phyloP scores from a whole-genome alignment of 495 filamentous ascomycete genomes.

The Aspergillus kassunensis region DNA sequence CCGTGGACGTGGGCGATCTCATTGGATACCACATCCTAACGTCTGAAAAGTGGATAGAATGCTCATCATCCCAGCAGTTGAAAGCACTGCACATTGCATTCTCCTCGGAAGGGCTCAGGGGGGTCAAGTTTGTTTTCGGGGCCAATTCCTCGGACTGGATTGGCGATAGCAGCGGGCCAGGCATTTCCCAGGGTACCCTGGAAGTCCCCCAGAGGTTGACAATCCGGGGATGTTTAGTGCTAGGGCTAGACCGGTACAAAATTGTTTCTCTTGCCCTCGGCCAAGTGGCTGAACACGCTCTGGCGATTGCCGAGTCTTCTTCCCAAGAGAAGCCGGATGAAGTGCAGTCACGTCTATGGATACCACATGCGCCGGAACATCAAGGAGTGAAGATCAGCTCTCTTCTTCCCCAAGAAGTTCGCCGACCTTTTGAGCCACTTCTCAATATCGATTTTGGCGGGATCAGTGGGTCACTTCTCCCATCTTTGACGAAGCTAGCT shows the following conservation, averaged over 20 bases:
- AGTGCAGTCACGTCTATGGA: conserved; percentile 12
- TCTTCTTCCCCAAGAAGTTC: conserved; percentile 4
- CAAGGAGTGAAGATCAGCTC: conserved; percentile 5
- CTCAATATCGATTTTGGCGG: conserved; percentile 17
- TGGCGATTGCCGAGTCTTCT: too few relatives aligned
- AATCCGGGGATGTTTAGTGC: conserved; percentile 11
- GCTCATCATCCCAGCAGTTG: neutral
- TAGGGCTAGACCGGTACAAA: conserved; percentile 9
- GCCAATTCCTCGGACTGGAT: conserved; percentile 11
- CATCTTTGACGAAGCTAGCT: conserved; percentile 10
- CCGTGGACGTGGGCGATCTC: neutral
- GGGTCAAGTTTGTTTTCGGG: conserved; percentile 11
- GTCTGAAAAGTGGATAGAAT: conserved; percentile 8
- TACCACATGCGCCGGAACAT: conserved; percentile 6
- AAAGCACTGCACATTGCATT: conserved; percentile 12
- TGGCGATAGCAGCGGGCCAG: conserved; percentile 4
- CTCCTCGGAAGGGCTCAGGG: conserved; percentile 9
- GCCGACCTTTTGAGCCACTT: conserved; percentile 11
- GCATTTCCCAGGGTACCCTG: conserved; percentile 9
- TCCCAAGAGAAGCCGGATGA: too few relatives aligned
- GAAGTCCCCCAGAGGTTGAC: too few relatives aligned
- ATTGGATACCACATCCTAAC: conserved; percentile 5
- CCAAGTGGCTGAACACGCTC: too few relatives aligned
- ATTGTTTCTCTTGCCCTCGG: too few relatives aligned
- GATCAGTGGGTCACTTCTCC: conserved; percentile 3